phyloP scores from a whole-genome alignment of 2,329 filamentous ascomycete genomes.

The Fusarium sp. region DNA sequence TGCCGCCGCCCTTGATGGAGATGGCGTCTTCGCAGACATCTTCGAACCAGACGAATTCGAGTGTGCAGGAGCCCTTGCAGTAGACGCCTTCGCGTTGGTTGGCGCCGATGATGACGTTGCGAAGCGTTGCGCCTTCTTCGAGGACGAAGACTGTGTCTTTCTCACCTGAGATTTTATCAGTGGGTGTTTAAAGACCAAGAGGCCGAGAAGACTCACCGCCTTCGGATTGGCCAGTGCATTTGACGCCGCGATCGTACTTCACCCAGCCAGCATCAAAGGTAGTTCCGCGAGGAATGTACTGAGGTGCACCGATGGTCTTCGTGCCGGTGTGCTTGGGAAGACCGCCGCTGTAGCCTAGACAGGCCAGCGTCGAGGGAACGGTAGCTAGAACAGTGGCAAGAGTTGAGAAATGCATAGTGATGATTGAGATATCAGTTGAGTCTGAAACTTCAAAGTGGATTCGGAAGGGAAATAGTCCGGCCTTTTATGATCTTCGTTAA shows the following conservation, averaged over 20 bases:
- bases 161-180: neutral
- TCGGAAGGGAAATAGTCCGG: neutral
- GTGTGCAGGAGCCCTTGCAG: slow-evolving; percentile 56
- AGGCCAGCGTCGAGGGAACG: slow-evolving; percentile 47
- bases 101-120: slow-evolving; percentile 59
- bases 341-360: slow-evolving; percentile 46
- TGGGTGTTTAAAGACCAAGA: neutral
- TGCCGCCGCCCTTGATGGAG: slow-evolving; percentile 42
- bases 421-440: neutral
- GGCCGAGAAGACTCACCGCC: slow-evolving; percentile 45
- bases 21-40: slow-evolving; percentile 56
- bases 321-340: slow-evolving; percentile 46
- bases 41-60: slow-evolving; percentile 62
- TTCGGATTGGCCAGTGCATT: slow-evolving; percentile 57
- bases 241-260: slow-evolving; percentile 55
- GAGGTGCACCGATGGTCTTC: slow-evolving; percentile 47
- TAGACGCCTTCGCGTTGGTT: slow-evolving; percentile 60
- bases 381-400: slow-evolving; percentile 32
- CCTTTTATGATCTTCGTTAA: neutral
- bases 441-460: neutral
- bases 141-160: slow-evolving; percentile 56
- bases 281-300: slow-evolving; percentile 45
- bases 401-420: slow-evolving; percentile 14
- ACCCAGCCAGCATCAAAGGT: slow-evolving; percentile 50
- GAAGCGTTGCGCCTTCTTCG: slow-evolving; percentile 55